Evolutionary conservation across 2,329 filamentous ascomycete species (phyloP).

Genomic region (Colletotrichum tropicicola): DNA sequence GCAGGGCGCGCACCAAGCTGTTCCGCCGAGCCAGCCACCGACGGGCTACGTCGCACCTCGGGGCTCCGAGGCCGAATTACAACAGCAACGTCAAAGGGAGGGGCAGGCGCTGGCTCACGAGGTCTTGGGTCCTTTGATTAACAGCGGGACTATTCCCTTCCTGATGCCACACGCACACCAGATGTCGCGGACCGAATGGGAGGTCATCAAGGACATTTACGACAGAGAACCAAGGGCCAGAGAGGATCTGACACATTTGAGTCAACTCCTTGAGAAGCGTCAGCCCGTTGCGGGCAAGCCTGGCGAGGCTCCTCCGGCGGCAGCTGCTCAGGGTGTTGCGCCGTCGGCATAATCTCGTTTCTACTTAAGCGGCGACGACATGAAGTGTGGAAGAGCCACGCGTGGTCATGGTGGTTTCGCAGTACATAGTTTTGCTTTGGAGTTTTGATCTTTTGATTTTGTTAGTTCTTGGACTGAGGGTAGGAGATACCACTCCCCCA

Average conservation of each 20-base stretch:
- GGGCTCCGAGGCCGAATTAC: constrained; percentile 41
- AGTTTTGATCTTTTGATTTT: too few species aligned
- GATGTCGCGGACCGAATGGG: constrained; percentile 78
- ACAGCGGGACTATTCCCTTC: constrained; percentile 73
- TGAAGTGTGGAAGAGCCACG: neutral
- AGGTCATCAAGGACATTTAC: constrained; percentile 75
- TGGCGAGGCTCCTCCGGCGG: constrained; percentile 6
- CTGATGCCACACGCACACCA: constrained; percentile 74
- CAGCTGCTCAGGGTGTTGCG: constrained; percentile 17
- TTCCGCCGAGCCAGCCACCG: constrained; percentile 34
- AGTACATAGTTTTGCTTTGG: too few species aligned
- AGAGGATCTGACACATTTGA: constrained; percentile 67
- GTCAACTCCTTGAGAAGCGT: constrained; percentile 62
- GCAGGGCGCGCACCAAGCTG: constrained; percentile 31
- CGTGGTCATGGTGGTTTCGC: too few species aligned
- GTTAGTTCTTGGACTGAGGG: too few species aligned
- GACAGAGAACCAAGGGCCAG: constrained; percentile 71
- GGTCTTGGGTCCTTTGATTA: constrained; percentile 70
- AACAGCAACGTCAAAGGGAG: constrained; percentile 53
- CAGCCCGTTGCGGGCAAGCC: neutral
- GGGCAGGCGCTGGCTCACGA: constrained; percentile 68
- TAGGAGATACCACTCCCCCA: too few species aligned
- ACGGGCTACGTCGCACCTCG: constrained; percentile 28
- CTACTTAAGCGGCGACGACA: neutral
- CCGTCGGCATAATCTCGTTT: constrained; percentile 16